phyloP scores from a whole-genome alignment of 106 monocot species.

The Acorus calamus region DNA sequence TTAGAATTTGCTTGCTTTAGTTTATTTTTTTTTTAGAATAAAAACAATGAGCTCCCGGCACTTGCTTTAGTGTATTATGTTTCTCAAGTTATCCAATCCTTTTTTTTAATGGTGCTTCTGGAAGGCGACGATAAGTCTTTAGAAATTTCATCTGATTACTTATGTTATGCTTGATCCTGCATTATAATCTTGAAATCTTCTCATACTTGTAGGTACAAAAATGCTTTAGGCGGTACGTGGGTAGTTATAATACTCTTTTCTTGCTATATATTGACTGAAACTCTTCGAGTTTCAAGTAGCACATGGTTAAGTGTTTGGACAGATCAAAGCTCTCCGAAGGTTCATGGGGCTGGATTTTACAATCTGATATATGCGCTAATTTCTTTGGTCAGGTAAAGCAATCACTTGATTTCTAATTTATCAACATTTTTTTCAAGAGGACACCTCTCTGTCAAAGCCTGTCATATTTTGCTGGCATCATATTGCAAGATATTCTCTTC shows the following conservation, averaged over 20 bases:
- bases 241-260: constrained; percentile 64
- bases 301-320: constrained; percentile 96
- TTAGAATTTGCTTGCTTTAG: too few relatives aligned
- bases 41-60: too few relatives aligned
- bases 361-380: constrained; percentile 75
- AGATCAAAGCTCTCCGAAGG: constrained; percentile 59
- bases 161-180: background rate
- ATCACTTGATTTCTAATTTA: background rate
- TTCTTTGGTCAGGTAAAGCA: constrained; percentile 71
- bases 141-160: too few relatives aligned
- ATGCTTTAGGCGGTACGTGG: constrained; percentile 87
- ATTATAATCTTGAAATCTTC: background rate
- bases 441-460: too few relatives aligned
- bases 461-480: too few relatives aligned
- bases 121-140: too few relatives aligned
- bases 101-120: too few relatives aligned
- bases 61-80: too few relatives aligned
- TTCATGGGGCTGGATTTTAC: constrained; percentile 69
- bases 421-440: background rate
- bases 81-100: too few relatives aligned
- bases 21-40: too few relatives aligned
- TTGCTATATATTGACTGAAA: constrained; percentile 73
- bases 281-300: constrained; percentile 86
- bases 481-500: too few relatives aligned
- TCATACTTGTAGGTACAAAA: constrained; percentile 65